Evolutionary conservation across 2,329 filamentous ascomycete species (phyloP), one percentile per base, ranked within the genome.

Genomic region (Exophiala sp.): DNA sequence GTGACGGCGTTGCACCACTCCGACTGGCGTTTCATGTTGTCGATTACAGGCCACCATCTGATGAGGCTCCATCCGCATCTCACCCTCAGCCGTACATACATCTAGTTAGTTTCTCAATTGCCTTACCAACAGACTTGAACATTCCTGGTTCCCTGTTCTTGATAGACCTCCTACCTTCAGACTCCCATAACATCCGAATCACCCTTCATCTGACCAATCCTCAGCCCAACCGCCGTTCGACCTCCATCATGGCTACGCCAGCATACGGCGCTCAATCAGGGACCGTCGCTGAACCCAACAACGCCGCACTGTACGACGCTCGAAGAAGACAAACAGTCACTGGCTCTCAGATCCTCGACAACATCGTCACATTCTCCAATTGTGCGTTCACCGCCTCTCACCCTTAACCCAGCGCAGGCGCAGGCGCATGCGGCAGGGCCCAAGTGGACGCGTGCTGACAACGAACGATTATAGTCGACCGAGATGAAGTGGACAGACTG

Each of bases 281-380:
- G 60, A 64, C 62, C 59, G 58, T 66, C 63, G 46, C 57, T 18
- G 65, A 69, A 57, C 66, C 70, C 56, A 71, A 70, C 59, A 67
- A 65, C 54, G 70, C 70, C 22, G 70, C 72, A 34, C 64, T 73
- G 38, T 70, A 70, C 55, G 69, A 69, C 60, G 68, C 67, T 52
- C 63, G 70, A 50, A 65, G 70, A 56, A 66, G 71, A 52, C 65
- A 69, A 51, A 67, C 63, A 45, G 68, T 68, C 38, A 65, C 78
- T 55, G 79, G 78, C 59, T 77, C 77, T 13, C 76, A 80, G 61
- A 84, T 97, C 68, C 78, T 97, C 70, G 91, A 97, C 72, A 93
- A 86, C 72, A 96, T 98, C 64, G 90, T 96, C 68, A 87, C 94
- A 66, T 88, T 86, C 63, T 93, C 90, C 62, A 98, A 98, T 76